Conservation (phyloP, 2,329 filamentous ascomycete genomes). For the Thermoascus crustaceus region DNA sequence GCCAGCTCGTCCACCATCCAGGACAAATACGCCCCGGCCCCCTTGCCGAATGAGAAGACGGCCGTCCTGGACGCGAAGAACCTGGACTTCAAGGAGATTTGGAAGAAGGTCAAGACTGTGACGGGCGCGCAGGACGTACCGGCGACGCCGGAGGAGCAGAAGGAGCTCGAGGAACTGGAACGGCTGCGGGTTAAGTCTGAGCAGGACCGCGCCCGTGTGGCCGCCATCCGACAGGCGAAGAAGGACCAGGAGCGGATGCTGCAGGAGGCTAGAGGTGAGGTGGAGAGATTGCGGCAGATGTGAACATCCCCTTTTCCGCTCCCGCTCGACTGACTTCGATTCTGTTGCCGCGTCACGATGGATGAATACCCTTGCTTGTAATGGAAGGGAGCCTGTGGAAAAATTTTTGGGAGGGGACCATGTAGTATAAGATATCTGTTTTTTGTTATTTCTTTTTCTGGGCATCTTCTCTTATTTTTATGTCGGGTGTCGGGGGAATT, state of each 20-base stretch:
- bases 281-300: constrained; percentile 32
- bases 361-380: no score
- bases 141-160: constrained; percentile 26
- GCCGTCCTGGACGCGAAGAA: constrained; percentile 32
- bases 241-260: constrained; percentile 39
- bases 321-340: background rate
- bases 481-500: no score
- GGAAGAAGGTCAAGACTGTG: constrained; percentile 32
- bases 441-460: no score
- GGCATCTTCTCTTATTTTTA: no score
- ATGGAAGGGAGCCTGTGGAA: no score
- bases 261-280: constrained; percentile 36
- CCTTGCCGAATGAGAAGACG: constrained; percentile 23
- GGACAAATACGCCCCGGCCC: constrained; percentile 28
- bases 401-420: no score
- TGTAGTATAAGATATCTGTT: no score
- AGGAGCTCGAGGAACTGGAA: constrained; percentile 27
- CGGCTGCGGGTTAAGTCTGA: constrained; percentile 27
- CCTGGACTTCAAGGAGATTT: constrained; percentile 34
- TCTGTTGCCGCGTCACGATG: no score
- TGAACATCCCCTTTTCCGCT: constrained; percentile 9
- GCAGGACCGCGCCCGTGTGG: constrained; percentile 32
- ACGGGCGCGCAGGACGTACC: constrained; percentile 33
- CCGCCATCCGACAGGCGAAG: constrained; percentile 33
- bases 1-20: constrained; percentile 16